phyloP scores from a whole-genome alignment of 2,329 filamentous ascomycete species.

The Sarocladium kiliense region DNA sequence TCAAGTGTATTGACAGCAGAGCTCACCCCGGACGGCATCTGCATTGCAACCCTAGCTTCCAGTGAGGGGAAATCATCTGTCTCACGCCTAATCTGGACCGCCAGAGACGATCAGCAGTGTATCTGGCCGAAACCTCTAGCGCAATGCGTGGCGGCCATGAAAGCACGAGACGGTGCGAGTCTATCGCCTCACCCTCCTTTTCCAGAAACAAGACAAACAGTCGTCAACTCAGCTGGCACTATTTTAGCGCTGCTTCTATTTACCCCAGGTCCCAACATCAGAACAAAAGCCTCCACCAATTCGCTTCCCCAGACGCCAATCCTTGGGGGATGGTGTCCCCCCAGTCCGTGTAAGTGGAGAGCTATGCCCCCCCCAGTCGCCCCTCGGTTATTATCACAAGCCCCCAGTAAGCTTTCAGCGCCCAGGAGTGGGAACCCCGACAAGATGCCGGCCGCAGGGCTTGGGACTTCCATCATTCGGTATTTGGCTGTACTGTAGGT shows the following conservation, averaged over 20 bases:
- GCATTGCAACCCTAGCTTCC: neutral
- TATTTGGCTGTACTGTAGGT: neutral
- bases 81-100: neutral
- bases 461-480: too few relatives aligned
- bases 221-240: neutral
- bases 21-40: neutral
- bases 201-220: neutral
- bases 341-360: neutral
- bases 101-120: neutral
- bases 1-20: neutral
- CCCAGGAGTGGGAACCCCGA: neutral
- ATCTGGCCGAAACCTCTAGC: neutral
- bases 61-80: neutral
- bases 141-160: neutral
- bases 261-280: neutral
- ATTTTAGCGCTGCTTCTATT: neutral
- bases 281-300: neutral
- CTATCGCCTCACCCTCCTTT: neutral
- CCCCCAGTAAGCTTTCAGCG: neutral
- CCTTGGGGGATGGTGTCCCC: neutral
- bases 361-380: neutral
- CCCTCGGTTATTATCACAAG: neutral
- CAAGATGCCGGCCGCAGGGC: too few relatives aligned
- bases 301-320: slow-evolving; percentile 1
- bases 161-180: neutral